Base-by-base conservation (phyloP, 495 filamentous ascomycete genomes). In the Annulohypoxylon stygium region DNA sequence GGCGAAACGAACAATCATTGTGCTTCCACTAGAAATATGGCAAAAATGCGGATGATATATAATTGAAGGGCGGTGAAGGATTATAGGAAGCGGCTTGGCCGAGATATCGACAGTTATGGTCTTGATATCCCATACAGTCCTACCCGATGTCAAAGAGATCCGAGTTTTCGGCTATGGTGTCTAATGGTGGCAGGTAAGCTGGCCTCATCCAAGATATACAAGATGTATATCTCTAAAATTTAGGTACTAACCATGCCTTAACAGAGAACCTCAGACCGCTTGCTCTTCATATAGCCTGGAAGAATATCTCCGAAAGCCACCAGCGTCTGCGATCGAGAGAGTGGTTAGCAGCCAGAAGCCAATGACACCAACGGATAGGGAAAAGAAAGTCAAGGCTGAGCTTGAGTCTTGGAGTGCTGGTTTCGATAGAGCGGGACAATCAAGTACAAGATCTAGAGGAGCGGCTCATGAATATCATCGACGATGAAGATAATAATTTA, bases 261-360 rank as follows among this genome's bases (percentile, higher is more conserved):
- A 55, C n/a, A 75, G 72, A 23, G 34, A 5, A 14, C 26, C 25
- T 33, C 45, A 50, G 26, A 45, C 57, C 30, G 45, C 50, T 9
- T 18, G 39, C 23, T 4, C 47, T 6, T 75, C 72, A 26, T 70
- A 71, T 20, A 70, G 20, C 59, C 26, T 75, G 12, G 50, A 68
- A 20, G 53, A 36, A 20, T 75, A 75, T 54, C 59, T 75, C 55
- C 67, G 16, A 50, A 67, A 67, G n/a, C 63, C 67, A 57, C 72
- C 72, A 16, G 39, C 51, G 10, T 75, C 67, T 33, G 53, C 33
- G 7, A 67, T 53, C 3, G 72, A 75, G 25, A 58, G 72, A 34
- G 45, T 67, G 6, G 43, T 65, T 41, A 58, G 67, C 45, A 54
- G 54, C 18, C 58, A 60, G 43, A 67, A 41, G 12, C 37, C 68